Evolutionary conservation across 176 grass and related monocot species (phyloP).

Genomic region (Zea luxurians): DNA sequence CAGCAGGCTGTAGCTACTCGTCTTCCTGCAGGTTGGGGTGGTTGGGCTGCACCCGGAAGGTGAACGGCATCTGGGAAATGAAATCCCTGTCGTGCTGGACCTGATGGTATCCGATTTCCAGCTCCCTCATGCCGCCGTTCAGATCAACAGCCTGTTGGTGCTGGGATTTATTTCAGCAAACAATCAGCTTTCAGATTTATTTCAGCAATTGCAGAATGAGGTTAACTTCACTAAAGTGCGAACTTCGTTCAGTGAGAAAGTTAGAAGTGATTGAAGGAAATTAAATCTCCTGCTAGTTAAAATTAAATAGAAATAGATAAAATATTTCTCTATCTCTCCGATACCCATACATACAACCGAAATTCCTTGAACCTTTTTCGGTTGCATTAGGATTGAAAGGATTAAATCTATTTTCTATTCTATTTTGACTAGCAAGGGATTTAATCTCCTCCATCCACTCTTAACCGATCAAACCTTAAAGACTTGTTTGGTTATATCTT

Average conservation of each 20-base stretch:
- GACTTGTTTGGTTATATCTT: no score
- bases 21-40: constrained; percentile 88
- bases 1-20: constrained; percentile 30
- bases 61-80: constrained; percentile 73
- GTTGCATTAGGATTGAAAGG: no score
- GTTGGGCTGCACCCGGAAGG: constrained; percentile 80
- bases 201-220: neutral
- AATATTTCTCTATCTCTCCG: no score
- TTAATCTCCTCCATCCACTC: no score
- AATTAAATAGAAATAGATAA: no score
- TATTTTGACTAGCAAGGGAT: no score
- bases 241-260: neutral
- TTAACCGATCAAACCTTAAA: no score
- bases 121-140: constrained; percentile 61
- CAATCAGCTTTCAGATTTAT: constrained; percentile 16
- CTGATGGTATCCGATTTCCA: constrained; percentile 69
- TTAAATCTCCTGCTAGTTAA: no score
- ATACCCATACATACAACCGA: no score
- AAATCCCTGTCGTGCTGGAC: constrained; percentile 71
- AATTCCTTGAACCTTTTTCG: no score
- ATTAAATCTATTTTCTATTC: no score
- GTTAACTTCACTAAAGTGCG: neutral
- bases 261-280: no score
- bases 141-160: constrained; percentile 69
- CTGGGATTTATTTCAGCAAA: constrained; percentile 36